phyloP scores from a whole-genome alignment of 2,329 filamentous ascomycete genomes.

The Fusarium austroafricanum region DNA sequence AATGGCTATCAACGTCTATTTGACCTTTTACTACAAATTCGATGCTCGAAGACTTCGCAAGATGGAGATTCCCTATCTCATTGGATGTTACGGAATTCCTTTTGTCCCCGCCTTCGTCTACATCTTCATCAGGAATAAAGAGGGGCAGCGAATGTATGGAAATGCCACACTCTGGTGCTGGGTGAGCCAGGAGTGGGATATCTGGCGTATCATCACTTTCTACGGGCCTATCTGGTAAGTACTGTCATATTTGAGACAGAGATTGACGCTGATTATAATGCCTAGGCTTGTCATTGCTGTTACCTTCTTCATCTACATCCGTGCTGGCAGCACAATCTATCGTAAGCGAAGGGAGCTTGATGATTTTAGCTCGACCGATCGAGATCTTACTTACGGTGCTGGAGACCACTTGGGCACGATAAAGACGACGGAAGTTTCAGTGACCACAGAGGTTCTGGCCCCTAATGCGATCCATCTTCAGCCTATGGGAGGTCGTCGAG shows the following conservation, averaged over 20 bases:
- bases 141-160: conserved; percentile 73
- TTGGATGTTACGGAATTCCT: conserved; percentile 78
- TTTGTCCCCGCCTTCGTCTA: conserved; percentile 75
- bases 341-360: conserved; percentile 72
- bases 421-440: conserved; percentile 73
- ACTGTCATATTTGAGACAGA: too few relatives aligned
- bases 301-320: conserved; percentile 74
- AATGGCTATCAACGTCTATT: conserved; percentile 86
- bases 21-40: conserved; percentile 83
- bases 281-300: conserved; percentile 68
- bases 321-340: conserved; percentile 75
- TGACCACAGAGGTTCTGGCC: conserved; percentile 62
- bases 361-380: conserved; percentile 63
- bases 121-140: conserved; percentile 69
- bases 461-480: conserved; percentile 41
- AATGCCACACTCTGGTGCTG: conserved; percentile 86
- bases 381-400: conserved; percentile 54
- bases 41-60: conserved; percentile 71
- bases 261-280: conserved; percentile 25
- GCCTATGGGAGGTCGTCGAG: conserved; percentile 36
- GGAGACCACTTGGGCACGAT: conserved; percentile 59
- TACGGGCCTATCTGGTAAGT: conserved; percentile 77
- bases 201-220: conserved; percentile 78
- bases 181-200: conserved; percentile 74
- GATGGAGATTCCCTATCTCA: conserved; percentile 77